Base-by-base conservation (phyloP, 139 green algal species). In the Raphidocelis subcapitata region DNA sequence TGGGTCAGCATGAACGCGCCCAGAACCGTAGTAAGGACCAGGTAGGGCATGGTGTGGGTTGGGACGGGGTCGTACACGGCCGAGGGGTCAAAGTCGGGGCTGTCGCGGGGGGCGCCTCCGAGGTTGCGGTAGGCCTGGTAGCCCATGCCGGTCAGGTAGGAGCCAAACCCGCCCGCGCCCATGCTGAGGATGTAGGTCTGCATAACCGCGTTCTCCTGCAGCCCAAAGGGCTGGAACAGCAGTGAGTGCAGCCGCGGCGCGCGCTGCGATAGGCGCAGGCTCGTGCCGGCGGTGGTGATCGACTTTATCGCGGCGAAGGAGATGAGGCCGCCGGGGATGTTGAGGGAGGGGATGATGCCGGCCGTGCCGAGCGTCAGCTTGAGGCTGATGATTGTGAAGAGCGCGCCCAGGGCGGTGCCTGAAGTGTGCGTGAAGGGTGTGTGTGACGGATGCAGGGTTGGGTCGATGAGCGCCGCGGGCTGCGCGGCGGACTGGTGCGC, bases 311-410 rank as follows among this genome's bases (percentile, higher is more conserved):
- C 60, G 23, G 56, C 69, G 57, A 82, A 82, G 3, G 76, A 72
- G 23, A 82, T 55, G 29, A 82, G 70, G 44, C 76, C 76, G 1
- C 55, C 70, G 20, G 76, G 69, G 28, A 82, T 75, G 70, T 82
- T 82, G 46, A 82, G 64, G 10, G 47, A 68, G 0, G 76, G 76
- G 63, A 82, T 78, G 59, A 82, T 82, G 29, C 76, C 76, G 28
- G 65, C 76, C 24, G 65, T 62, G 15, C 69, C 70, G 5, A 82
- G 47, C 12, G 26, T 44, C 10, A 82, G 49, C 56, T 82, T 81
- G 5, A 75, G 67, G 0, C 61, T 47, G 32, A 77, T 77, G 61
- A 77, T 77, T 21, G 63, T 37, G 32, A 77, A 69, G 0, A 77
- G 33, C 23, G 47, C 32, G 23, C 70, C 70, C 61, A 77, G 52